These are phyloP conservation scores for Thamnidium elegans DNA, from an alignment of 192 early-diverging fungal species.

Conservation along the genomic window DNA sequence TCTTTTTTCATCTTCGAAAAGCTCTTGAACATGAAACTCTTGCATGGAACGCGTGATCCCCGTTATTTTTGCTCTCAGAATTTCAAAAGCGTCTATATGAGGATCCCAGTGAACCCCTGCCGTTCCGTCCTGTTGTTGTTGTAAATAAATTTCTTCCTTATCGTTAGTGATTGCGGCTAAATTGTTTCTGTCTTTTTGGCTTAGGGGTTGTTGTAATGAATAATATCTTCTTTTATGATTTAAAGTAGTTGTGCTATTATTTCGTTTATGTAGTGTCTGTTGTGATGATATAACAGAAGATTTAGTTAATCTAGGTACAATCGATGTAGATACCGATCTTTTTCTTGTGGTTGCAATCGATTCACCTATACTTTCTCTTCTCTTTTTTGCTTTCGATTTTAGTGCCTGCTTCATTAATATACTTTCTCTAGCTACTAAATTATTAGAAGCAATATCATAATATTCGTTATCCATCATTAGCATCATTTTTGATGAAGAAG, in stretches of 20 bases:
- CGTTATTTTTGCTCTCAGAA: slow-evolving; percentile 20
- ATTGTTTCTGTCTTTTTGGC: slow-evolving; percentile 8
- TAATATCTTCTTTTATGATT: not conserved
- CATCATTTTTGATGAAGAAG: no score
- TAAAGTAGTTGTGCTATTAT: no score
- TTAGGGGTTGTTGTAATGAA: not conserved
- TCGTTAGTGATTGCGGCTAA: not conserved
- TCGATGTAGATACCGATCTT: not conserved
- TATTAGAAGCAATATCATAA: not conserved
- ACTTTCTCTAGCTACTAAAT: slow-evolving; percentile 10
- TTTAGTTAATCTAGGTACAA: slow-evolving; percentile 8
- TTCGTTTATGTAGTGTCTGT: no score
- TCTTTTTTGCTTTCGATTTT: slow-evolving; percentile 10
- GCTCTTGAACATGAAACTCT: slow-evolving; percentile 23
- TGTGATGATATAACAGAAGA: slow-evolving; percentile 11
- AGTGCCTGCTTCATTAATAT: slow-evolving; percentile 9
- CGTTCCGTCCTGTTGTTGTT: not conserved
- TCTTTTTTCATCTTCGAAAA: slow-evolving; percentile 9
- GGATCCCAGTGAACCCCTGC: slow-evolving; percentile 9
- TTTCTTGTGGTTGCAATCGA: not conserved
- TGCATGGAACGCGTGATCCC: slow-evolving; percentile 25
- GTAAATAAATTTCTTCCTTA: not conserved
- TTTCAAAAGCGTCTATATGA: slow-evolving; percentile 21
- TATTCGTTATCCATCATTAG: no score
- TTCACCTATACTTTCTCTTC: slow-evolving; percentile 22